Evolutionary conservation across 2,329 filamentous ascomycete genomes (phyloP).

Genomic region (Fusarium sp.): DNA sequence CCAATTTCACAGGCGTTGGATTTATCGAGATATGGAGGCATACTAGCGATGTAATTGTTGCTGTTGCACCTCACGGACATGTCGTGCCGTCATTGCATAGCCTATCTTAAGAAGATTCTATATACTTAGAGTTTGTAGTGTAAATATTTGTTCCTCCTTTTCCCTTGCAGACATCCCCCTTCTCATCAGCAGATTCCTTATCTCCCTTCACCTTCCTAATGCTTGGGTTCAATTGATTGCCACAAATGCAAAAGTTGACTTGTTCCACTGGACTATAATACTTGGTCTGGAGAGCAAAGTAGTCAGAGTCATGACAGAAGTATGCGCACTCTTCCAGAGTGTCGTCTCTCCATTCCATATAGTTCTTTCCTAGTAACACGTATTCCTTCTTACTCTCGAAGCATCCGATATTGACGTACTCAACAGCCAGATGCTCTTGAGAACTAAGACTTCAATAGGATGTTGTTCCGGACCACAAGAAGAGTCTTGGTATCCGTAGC

Average conservation of each 20-base stretch:
- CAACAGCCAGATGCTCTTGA: neutral
- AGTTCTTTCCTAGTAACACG: neutral
- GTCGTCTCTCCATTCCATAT: neutral
- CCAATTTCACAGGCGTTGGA: neutral
- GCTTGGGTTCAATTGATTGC: neutral
- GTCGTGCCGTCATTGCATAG: neutral
- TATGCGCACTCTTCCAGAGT: neutral
- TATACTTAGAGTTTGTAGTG: neutral
- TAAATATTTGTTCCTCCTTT: neutral
- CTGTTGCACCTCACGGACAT: neutral
- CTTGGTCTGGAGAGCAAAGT: neutral
- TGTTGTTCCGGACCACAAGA: neutral
- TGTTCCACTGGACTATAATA: neutral
- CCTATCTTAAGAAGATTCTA: neutral
- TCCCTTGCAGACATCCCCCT: neutral
- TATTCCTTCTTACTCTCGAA: neutral
- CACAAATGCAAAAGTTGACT: neutral
- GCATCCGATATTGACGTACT: neutral
- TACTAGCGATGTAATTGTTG: no score
- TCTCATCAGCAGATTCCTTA: neutral
- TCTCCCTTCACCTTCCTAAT: neutral
- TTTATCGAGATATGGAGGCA: neutral
- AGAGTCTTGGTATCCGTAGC: fast-evolving
- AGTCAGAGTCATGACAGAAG: neutral
- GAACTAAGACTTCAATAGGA: neutral